These are phyloP conservation scores for Cercospora beticola DNA, from an alignment of 2,329 filamentous ascomycete genomes.

Conservation along the genomic window DNA sequence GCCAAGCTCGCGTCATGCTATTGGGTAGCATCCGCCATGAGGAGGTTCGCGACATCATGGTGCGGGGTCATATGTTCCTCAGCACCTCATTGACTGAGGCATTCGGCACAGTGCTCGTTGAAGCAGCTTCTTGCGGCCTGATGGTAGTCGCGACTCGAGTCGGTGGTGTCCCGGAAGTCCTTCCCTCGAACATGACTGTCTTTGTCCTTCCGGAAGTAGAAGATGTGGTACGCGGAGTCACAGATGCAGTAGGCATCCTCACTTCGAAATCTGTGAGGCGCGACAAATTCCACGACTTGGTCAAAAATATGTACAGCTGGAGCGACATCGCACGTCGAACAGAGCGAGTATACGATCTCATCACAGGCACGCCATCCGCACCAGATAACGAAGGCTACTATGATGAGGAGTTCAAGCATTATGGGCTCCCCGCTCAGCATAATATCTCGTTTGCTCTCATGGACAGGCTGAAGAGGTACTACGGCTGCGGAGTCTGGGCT, in stretches of 20 bases:
- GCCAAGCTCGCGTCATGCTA: conserved; percentile 91
- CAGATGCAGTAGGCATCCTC: conserved; percentile 81
- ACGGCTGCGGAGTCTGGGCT: conserved; percentile 97
- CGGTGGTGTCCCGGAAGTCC: conserved; percentile 92
- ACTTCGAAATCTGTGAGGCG: conserved; percentile 74
- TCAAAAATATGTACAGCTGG: conserved; percentile 99
- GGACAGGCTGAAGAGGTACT: conserved; percentile 92
- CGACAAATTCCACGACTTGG: conserved; percentile 92
- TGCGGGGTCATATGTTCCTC: conserved; percentile 92
- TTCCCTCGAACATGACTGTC: conserved; percentile 94
- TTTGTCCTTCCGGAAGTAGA: conserved; percentile 97
- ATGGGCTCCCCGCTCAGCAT: conserved; percentile 48
- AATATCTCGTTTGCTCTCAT: conserved; percentile 84
- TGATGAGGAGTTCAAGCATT: conserved; percentile 65
- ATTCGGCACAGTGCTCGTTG: conserved; percentile 96
- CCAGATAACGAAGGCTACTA: conserved; percentile 76
- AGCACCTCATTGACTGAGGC: conserved; percentile 94
- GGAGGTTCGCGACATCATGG: conserved; percentile 96
- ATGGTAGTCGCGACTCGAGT: conserved; percentile 97
- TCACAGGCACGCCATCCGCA: conserved; percentile 73
- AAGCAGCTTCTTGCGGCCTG: conserved; percentile 90
- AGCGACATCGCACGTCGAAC: conserved; percentile 91
- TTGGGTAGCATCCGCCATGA: conserved; percentile 91
- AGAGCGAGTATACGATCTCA: conserved; percentile 91
- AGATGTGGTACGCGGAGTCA: conserved; percentile 85